Evolutionary conservation across 352 stramenopile genomes (phyloP), one percentile per base, ranked within the genome.

Genomic region (Globisporangium splendens): DNA sequence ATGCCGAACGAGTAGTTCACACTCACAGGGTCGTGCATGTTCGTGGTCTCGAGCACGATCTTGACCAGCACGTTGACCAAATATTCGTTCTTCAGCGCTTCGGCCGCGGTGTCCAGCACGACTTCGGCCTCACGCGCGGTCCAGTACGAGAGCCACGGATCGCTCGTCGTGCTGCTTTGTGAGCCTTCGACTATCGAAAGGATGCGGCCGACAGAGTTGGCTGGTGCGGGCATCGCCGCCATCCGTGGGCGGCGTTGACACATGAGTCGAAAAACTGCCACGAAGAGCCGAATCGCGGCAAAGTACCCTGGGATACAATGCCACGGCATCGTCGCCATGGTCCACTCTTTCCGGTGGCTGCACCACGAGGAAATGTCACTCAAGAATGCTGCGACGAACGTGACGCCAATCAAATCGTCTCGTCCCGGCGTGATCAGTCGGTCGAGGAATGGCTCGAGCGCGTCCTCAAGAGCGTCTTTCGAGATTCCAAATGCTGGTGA

Each of bases 1-100:
- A 91, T 81, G 11, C 79, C 79, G 53, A 95, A 83, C 41, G 80
- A 88, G 66, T 95, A 95, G 57, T 95, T 91, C 22, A 91, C 85
- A 46, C 78, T 95, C 18, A 74, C 66, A 12, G 81, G 80, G 54
- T 95, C 85, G 35, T 88, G 69, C 46, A 95, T 89, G 48, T 95
- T 95, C 20, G 83, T 95, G 47, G 81, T 72, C 66, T 95, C 83
- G 22, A 95, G 58, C 22, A 92, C 80, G 24, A 91, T 75, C 56
- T 92, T 78, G 47, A 95, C 82, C 7, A 95, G 72, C 21, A 89
- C 75, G 60, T 93, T 87, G 28, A 88, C 63, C 15, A 95, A 64
- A 3, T 56, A 65, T 20, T 85, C 63, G 62, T 95, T 91, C 56
- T 82, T 83, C 17, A 90, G 61, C n/a, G 93, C 61, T 15, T 89